These are phyloP conservation scores for Arabidopsis arenosa DNA, from an alignment of 345 rosid species.

Conservation along the genomic window DNA sequence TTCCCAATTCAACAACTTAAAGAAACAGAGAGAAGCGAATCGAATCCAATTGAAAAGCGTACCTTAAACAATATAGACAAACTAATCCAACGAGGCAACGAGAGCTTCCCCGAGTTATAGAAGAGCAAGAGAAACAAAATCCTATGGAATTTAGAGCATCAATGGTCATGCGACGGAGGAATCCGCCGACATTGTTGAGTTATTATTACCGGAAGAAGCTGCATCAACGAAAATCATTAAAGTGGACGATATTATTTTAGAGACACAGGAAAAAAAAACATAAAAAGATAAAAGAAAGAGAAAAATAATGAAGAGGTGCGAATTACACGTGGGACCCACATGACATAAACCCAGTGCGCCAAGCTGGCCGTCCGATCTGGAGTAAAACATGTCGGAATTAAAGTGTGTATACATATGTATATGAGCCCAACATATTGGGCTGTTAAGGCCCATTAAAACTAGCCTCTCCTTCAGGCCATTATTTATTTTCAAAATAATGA, in stretches of 20 bases:
- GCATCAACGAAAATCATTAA: constrained; percentile 19
- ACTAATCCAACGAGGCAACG: constrained; percentile 6
- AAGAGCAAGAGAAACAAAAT: not conserved
- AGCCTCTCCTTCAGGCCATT: not conserved
- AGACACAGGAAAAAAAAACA: not conserved
- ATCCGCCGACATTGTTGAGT: constrained; percentile 34
- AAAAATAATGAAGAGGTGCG: constrained; percentile 22
- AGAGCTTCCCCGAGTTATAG: constrained; percentile 5
- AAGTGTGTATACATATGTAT: not conserved
- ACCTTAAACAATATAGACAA: constrained; percentile 20
- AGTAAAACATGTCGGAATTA: constrained; percentile 26
- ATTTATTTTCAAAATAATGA: too few species aligned
- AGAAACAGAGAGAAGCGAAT: constrained; percentile 12
- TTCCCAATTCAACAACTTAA: constrained; percentile 2
- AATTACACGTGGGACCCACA: constrained; percentile 35
- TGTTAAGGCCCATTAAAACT: not conserved
- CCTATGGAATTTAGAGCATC: not conserved
- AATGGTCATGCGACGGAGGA: constrained; percentile 29
- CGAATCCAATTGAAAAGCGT: constrained; percentile 24
- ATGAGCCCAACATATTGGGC: constrained; percentile 7
- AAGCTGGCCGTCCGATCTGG: constrained; percentile 42
- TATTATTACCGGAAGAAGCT: constrained; percentile 26
- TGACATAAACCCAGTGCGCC: constrained; percentile 38
- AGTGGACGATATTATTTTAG: not conserved
- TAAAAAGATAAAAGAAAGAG: not conserved